These are phyloP conservation scores for Grigorovia jiainica DNA, from an alignment of 805 yeast species.

Conservation along the genomic window DNA sequence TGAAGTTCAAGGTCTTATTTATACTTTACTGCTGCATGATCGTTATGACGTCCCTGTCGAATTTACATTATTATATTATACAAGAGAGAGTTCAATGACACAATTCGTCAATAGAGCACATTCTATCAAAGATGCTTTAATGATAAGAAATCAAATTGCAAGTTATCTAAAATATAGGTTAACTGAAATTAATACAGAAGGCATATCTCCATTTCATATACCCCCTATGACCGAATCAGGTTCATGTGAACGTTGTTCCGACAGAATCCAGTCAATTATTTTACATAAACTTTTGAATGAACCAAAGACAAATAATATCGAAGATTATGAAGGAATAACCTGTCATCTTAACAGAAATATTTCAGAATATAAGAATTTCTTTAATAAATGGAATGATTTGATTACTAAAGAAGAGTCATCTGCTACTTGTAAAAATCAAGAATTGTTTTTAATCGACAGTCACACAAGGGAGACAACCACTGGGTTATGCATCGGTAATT, in stretches of 20 bases:
- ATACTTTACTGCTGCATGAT: slow-evolving; percentile 70
- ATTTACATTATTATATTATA: slow-evolving; percentile 63
- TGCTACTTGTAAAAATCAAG: slow-evolving; percentile 40
- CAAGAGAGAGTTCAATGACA: slow-evolving; percentile 47
- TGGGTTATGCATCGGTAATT: slow-evolving; percentile 50
- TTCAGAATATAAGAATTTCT: slow-evolving; percentile 42
- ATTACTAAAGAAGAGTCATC: slow-evolving; percentile 67
- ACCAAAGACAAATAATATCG: slow-evolving; percentile 41
- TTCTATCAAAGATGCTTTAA: slow-evolving; percentile 60
- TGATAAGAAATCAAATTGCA: slow-evolving; percentile 64
- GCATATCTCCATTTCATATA: slow-evolving; percentile 26
- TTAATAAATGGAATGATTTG: slow-evolving; percentile 62
- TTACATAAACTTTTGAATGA: slow-evolving; percentile 37
- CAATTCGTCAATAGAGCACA: slow-evolving; percentile 42
- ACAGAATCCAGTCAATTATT: slow-evolving; percentile 53
- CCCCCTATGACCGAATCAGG: slow-evolving; percentile 48
- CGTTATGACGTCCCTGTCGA: slow-evolving; percentile 62
- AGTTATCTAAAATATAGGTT: slow-evolving; percentile 40
- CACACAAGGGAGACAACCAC: slow-evolving; percentile 48
- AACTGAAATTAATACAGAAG: slow-evolving; percentile 9
- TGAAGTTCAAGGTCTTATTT: slow-evolving; percentile 78
- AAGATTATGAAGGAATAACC: slow-evolving; percentile 41
- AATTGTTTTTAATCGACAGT: slow-evolving; percentile 48
- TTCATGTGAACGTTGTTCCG: slow-evolving; percentile 53
- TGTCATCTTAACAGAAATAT: slow-evolving; percentile 34